Conservation (phyloP, 2,329 filamentous ascomycete genomes). For the Alternaria viburni region DNA sequence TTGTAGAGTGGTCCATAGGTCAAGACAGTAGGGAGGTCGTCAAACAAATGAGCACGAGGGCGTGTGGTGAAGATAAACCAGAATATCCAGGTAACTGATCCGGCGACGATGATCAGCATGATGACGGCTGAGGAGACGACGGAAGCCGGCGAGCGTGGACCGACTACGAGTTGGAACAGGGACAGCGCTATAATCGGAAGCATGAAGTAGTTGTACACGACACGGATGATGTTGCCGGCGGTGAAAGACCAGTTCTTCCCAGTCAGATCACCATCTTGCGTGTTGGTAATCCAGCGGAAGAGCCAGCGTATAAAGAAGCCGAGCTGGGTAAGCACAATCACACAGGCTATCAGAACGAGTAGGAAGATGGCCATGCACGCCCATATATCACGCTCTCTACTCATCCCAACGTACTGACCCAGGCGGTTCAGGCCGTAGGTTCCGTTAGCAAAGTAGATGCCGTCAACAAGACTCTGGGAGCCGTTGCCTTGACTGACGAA, state of each 20-base stretch:
- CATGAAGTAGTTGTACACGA: constrained; percentile 92
- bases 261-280: constrained; percentile 83
- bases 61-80: constrained; percentile 79
- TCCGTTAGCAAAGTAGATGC: constrained; percentile 82
- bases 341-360: constrained; percentile 72
- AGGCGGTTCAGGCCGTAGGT: constrained; percentile 80
- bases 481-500: constrained; percentile 74
- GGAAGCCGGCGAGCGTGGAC: constrained; percentile 69
- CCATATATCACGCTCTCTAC: constrained; percentile 80
- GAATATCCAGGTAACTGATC: constrained; percentile 79
- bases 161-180: constrained; percentile 87
- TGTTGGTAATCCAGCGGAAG: constrained; percentile 72
- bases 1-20: constrained; percentile 95
- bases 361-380: constrained; percentile 93
- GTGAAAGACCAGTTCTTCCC: constrained; percentile 90
- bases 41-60: constrained; percentile 86
- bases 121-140: constrained; percentile 77
- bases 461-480: constrained; percentile 74
- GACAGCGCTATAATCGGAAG: constrained; percentile 86
- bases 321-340: constrained; percentile 73
- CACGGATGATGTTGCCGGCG: constrained; percentile 66
- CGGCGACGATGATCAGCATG: constrained; percentile 74
- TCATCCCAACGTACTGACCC: constrained; percentile 83
- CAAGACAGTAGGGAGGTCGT: constrained; percentile 87
- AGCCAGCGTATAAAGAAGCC: constrained; percentile 80